phyloP scores from a whole-genome alignment of 1,139 yeast species.

The Taphrina confusa region DNA sequence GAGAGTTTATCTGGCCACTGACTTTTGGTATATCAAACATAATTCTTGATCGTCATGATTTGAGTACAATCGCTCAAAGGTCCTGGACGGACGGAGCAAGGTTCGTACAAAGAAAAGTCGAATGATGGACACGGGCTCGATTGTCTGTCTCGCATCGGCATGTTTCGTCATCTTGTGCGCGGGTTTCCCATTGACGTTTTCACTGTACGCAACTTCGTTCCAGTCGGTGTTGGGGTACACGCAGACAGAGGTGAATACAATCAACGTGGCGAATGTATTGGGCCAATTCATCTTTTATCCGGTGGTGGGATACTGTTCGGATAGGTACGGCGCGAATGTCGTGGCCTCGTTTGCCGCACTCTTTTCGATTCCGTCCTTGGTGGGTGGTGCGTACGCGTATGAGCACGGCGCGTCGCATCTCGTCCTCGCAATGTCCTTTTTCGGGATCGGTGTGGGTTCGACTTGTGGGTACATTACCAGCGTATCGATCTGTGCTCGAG shows the following conservation, averaged over 20 bases:
- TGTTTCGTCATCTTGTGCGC: conserved; percentile 22
- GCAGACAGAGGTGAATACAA: conserved; percentile 20
- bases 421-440: not conserved
- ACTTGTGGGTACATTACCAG: conserved; percentile 27
- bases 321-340: conserved; percentile 21
- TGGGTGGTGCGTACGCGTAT: conserved; percentile 22
- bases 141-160: not conserved
- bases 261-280: conserved; percentile 27
- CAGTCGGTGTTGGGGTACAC: conserved; percentile 17
- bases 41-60: too few relatives aligned
- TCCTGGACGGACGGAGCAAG: too few relatives aligned
- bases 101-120: too few relatives aligned
- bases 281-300: conserved; percentile 29
- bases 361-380: conserved; percentile 11
- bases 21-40: too few relatives aligned
- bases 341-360: conserved; percentile 19
- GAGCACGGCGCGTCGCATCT: conserved; percentile 3
- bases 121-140: not conserved
- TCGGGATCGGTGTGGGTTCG: conserved; percentile 17
- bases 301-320: conserved; percentile 18
- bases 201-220: conserved; percentile 19
- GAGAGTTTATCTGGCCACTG: too few relatives aligned
- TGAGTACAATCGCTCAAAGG: too few relatives aligned
- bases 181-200: conserved; percentile 28
- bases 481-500: conserved; percentile 17